Conservation (phyloP, 805 yeast species). For the Ogataea wickerhamii region DNA sequence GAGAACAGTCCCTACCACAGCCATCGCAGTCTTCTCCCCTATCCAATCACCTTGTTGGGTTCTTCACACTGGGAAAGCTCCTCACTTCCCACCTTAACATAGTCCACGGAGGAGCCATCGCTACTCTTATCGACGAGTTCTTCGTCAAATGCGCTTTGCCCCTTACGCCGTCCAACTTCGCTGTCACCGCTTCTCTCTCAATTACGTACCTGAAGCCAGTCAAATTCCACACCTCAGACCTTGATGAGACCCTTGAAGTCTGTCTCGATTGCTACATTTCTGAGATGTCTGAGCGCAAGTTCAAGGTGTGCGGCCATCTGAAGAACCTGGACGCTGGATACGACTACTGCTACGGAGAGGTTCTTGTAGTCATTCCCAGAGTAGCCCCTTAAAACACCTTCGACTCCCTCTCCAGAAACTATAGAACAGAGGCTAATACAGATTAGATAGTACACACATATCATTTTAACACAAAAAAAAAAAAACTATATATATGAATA, state of each 20-base stretch:
- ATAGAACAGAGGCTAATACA: no score
- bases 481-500: no score
- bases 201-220: slow-evolving; percentile 38
- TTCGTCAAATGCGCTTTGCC: slow-evolving; percentile 51
- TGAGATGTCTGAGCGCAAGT: slow-evolving; percentile 13
- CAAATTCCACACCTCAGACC: slow-evolving; percentile 7
- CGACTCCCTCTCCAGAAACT: no score
- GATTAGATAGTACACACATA: no score
- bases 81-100: slow-evolving; percentile 47
- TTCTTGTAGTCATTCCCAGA: slow-evolving; percentile 27
- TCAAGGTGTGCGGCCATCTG: slow-evolving; percentile 22
- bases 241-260: slow-evolving; percentile 14
- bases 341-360: slow-evolving; percentile 22
- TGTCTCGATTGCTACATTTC: slow-evolving; percentile 23
- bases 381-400: no score
- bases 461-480: no score
- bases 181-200: slow-evolving; percentile 48
- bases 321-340: slow-evolving; percentile 14
- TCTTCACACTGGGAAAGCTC: slow-evolving; percentile 44
- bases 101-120: slow-evolving; percentile 52
- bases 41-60: slow-evolving; percentile 40
- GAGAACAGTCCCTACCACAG: not conserved
- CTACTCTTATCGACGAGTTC: slow-evolving; percentile 52
- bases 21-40: slow-evolving; percentile 1
- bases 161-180: slow-evolving; percentile 39